phyloP scores from a whole-genome alignment of 1,284 basidiomycete genomes.

The Ganoderma multipileum region DNA sequence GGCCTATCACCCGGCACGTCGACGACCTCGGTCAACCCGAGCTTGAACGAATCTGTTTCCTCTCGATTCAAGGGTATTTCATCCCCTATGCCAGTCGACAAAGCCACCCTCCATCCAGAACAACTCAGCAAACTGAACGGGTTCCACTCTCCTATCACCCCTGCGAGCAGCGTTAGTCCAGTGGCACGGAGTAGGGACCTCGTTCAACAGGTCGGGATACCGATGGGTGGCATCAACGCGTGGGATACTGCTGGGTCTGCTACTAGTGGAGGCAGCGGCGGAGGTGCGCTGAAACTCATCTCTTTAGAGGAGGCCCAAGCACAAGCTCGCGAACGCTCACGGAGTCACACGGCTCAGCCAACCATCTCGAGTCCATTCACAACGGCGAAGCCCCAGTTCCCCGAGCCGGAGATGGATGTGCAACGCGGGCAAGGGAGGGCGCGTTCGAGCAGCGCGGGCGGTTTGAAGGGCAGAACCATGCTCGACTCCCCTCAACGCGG shows the following conservation, averaged over 20 bases:
- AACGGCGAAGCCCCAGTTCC: constrained; percentile 17
- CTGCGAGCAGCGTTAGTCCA: constrained; percentile 19
- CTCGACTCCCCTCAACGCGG: constrained; percentile 48
- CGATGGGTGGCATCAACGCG: constrained; percentile 43
- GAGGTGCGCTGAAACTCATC: constrained; percentile 66
- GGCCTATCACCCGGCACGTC: constrained; percentile 56
- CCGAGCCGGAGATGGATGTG: constrained; percentile 23
- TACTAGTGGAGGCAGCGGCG: constrained; percentile 22
- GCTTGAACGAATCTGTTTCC: constrained; percentile 38
- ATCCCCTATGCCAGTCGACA: constrained; percentile 40
- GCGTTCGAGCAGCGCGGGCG: constrained; percentile 67
- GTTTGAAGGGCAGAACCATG: constrained; percentile 51
- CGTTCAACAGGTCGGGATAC: constrained; percentile 38
- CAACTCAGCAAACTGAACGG: constrained; percentile 26
- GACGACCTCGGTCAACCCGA: constrained; percentile 49
- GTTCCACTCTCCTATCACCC: constrained; percentile 17
- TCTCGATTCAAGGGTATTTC: constrained; percentile 39
- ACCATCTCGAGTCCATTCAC: constrained; percentile 37
- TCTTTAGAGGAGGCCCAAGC: constrained; percentile 79
- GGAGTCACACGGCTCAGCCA: constrained; percentile 54
- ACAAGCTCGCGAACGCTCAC: constrained; percentile 57
- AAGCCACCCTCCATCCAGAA: constrained; percentile 29
- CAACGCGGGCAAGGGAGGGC: constrained; percentile 27
- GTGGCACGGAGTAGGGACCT: constrained; percentile 39
- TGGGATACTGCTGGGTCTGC: constrained; percentile 54